These are phyloP conservation scores for Rhizopus sp. DNA, from an alignment of 371 early-diverging fungal species.

Conservation along the genomic window DNA sequence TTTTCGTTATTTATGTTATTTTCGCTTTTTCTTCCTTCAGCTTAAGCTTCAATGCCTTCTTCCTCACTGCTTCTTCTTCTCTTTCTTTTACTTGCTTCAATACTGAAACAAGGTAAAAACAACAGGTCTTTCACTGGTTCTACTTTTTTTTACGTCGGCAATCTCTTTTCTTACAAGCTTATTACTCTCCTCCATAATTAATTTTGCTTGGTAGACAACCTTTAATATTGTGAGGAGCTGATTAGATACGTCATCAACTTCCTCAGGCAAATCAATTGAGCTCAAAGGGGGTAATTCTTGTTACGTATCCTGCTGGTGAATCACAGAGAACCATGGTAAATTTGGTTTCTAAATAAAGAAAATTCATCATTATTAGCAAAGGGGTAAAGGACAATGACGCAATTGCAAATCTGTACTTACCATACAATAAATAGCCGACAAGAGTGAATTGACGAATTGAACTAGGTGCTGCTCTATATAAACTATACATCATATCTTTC, in stretches of 20 bases:
- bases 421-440: constrained; percentile 11
- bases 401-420: constrained; percentile 8
- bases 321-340: constrained; percentile 12
- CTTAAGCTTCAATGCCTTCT: constrained; percentile 12
- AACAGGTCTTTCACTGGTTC: constrained; percentile 10
- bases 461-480: constrained; percentile 13
- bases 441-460: constrained; percentile 8
- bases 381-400: constrained; percentile 8
- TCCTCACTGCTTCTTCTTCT: constrained; percentile 8
- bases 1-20: constrained; percentile 14
- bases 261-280: constrained; percentile 14
- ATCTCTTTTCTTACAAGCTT: constrained; percentile 9
- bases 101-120: constrained; percentile 14
- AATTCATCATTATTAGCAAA: constrained; percentile 10
- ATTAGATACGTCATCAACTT: constrained; percentile 10
- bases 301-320: constrained; percentile 10
- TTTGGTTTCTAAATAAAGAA: constrained; percentile 15
- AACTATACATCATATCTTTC: constrained; percentile 14
- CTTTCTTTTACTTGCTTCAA: constrained; percentile 13
- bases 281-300: constrained; percentile 12
- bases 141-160: constrained; percentile 8
- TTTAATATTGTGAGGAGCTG: constrained; percentile 15
- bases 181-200: constrained; percentile 10
- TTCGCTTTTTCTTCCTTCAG: constrained; percentile 18
- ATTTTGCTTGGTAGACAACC: constrained; percentile 6